Conservation (phyloP, 208 protist genomes). For the Acanthamoeba divionensis region DNA sequence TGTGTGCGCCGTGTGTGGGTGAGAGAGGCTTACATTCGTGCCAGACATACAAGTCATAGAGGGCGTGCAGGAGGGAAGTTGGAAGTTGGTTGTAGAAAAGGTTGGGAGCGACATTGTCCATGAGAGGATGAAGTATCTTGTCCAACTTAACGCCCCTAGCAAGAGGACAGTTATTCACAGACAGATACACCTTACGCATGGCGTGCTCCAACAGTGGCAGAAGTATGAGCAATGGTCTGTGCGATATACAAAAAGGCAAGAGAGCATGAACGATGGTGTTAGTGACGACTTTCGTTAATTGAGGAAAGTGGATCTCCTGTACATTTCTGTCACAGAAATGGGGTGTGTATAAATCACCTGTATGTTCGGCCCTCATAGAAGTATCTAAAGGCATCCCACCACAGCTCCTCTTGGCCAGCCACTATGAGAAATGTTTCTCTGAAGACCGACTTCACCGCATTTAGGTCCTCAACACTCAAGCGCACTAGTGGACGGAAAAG, state of each 20-base stretch:
- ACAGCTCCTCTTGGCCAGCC: constrained; percentile 8
- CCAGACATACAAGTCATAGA: constrained; percentile 23
- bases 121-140: constrained; percentile 30
- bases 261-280: too few relatives aligned
- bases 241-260: background rate
- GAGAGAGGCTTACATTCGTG: background rate
- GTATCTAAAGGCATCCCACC: constrained; percentile 8
- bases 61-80: background rate
- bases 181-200: constrained; percentile 43
- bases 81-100: background rate
- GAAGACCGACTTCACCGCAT: background rate
- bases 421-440: background rate
- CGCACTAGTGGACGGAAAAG: background rate
- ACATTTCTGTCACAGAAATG: background rate
- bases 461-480: background rate
- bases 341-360: background rate
- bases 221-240: background rate
- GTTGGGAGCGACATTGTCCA: constrained; percentile 16
- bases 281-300: background rate
- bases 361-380: background rate
- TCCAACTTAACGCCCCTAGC: background rate
- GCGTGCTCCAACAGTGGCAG: constrained; percentile 12
- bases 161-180: background rate
- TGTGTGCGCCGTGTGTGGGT: background rate
- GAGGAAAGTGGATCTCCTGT: background rate